Percentiles rank a stretch among this genome's conserved stretches.
These are phyloP conservation scores for Calvatia gigantea DNA, from an alignment of 768 basidiomycete species.

Conservation along the genomic window DNA sequence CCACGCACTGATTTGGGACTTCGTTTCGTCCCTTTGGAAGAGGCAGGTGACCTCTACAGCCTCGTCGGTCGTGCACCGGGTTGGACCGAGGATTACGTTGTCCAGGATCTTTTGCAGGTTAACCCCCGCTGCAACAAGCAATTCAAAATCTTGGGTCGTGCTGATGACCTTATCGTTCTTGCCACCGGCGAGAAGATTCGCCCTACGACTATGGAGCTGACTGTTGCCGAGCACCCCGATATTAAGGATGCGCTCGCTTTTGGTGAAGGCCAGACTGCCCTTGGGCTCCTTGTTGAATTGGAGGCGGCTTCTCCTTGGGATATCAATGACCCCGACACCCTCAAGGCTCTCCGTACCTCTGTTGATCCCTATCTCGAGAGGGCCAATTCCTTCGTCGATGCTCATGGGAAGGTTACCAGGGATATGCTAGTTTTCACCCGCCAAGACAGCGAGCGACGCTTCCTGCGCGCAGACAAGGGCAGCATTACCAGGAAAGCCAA, in stretches of 20 bases:
- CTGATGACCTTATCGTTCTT: conserved; percentile 39
- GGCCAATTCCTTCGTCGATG: conserved; percentile 32
- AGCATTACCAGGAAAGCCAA: conserved; percentile 31
- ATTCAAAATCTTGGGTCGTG: conserved; percentile 32
- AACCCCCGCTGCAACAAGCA: conserved; percentile 29
- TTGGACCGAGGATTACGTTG: conserved; percentile 28
- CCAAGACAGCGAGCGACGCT: conserved; percentile 23
- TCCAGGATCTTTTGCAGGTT: conserved; percentile 34
- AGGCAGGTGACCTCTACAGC: conserved; percentile 22
- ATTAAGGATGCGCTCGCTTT: conserved; percentile 36
- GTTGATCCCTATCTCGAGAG: conserved; percentile 28
- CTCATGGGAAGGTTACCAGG: conserved; percentile 31
- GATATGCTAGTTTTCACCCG: conserved; percentile 38
- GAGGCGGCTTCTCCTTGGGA: conserved; percentile 13
- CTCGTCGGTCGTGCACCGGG: conserved; percentile 30
- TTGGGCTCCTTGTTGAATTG: conserved; percentile 36
- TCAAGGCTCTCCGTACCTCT: conserved; percentile 18
- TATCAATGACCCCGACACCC: conserved; percentile 15
- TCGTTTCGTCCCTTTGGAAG: conserved; percentile 23
- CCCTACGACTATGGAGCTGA: conserved; percentile 28
- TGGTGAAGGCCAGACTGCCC: conserved; percentile 29
- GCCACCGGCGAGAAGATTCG: conserved; percentile 40
- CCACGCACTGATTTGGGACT: conserved; percentile 31
- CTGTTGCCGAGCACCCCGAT: conserved; percentile 30
- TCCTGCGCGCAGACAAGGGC: conserved; percentile 36